Evolutionary conservation across 208 protist genomes (phyloP), one percentile per base, ranked within the genome.

Genomic region (Kentomonas sorsogonicus): DNA sequence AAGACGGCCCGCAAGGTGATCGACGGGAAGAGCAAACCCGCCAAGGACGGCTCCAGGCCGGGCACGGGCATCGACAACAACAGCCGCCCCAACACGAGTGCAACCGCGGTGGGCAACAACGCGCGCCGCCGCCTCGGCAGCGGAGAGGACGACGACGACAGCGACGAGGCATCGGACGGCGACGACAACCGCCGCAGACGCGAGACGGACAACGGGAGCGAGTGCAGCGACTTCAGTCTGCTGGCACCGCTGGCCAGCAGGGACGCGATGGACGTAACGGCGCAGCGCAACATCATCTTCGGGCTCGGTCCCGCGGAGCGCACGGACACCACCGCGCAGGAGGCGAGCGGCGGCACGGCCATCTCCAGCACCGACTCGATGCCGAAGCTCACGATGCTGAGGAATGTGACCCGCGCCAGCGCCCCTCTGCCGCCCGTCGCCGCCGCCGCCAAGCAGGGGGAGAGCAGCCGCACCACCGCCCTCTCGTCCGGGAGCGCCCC

Each of bases 71-170:
- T n/a, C n/a, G n/a, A n/a, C n/a, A n/a, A n/a, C n/a, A n/a, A n/a
- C n/a, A n/a, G n/a, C n/a, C n/a, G n/a, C n/a, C n/a, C n/a, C n/a
- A n/a, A n/a, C n/a, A n/a, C n/a, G n/a, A n/a, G n/a, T n/a, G n/a
- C n/a, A n/a, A n/a, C n/a, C n/a, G n/a, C n/a, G n/a, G n/a, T n/a
- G n/a, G n/a, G n/a, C n/a, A n/a, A n/a, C n/a, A n/a, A n/a, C n/a
- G n/a, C n/a, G n/a, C n/a, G n/a, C n/a, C n/a, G n/a, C n/a, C n/a
- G n/a, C n/a, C n/a, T n/a, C n/a, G n/a, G n/a, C n/a, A n/a, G n/a
- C n/a, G 46, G 34, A 29, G n/a, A 52, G 46, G 20, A 52, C 26
- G 23, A n/a, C n/a, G n/a, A n/a, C n/a, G n/a, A 52, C 46, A 9
- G 20, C 3, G 7, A 36, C 7, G n/a, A n/a, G n/a, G n/a, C n/a